Evolutionary conservation across 1,284 basidiomycete genomes (phyloP), one percentile per base, ranked within the genome.

Genomic region (Lentinus polychrous): DNA sequence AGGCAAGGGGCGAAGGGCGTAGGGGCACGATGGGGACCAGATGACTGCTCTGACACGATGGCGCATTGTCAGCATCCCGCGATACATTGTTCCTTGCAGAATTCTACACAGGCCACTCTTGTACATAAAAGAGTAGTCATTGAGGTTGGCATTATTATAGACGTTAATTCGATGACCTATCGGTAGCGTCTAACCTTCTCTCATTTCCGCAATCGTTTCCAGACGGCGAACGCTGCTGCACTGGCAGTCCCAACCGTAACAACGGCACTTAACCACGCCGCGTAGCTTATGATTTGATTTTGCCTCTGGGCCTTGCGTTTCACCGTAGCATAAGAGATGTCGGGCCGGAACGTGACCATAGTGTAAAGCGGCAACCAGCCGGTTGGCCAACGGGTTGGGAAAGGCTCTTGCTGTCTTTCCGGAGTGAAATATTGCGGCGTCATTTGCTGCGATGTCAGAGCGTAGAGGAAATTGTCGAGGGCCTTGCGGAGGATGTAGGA

Each of bases 311-410:
- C 81, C 62, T 79, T 82, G 57, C 68, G 73, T 60, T 76, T 75
- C 38, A 80, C 90, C 34, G 76, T 79, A 51, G 84, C 83, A 64
- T 98, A 98, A 60, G 85, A 86, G 55, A 97, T 80, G 66, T 97
- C 94, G 39, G 92, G 91, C 35, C 93, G 79, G 72, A 99, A 99
- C 34, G 95, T 97, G 55, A 96, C 89, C 93, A 98, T 95, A 31
- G 90, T 90, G 67, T 99, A 99, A 46, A 96, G 74, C 45, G 91
- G 90, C 49, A 91, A 76, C 95, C 95, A 99, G 32, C 88, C 89
- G 50, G 66, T 66, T 34, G 84, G 80, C 47, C 72, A 65, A 45
- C 65, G 61, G 51, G 76, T 61, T 41, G 78, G 74, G 62, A 85
- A 90, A 14, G 81, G 69, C 43, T 72, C 67, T 20, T 53, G 52